Percentiles rank a stretch among this genome's conserved stretches.
These are phyloP conservation scores for Fraxinus excelsior DNA, from an alignment of 257 asterid genomes.

Conservation along the genomic window DNA sequence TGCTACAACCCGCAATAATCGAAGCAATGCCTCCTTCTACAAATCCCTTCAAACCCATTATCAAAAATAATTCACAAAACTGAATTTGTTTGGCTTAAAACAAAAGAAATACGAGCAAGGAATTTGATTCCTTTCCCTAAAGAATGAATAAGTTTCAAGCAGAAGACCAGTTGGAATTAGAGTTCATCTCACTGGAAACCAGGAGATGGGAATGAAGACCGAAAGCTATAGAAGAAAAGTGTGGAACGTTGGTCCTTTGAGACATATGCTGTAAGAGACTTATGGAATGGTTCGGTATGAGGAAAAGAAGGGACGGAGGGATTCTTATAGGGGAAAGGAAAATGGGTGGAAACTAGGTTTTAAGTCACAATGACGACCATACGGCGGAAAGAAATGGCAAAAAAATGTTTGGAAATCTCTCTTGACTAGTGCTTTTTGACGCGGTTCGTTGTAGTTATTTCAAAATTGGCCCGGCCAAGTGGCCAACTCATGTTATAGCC, in stretches of 20 bases:
- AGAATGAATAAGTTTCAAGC: not conserved
- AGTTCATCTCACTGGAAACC: conserved; percentile 93
- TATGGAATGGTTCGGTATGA: not conserved
- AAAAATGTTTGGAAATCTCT: too few species aligned
- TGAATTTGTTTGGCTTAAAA: not conserved
- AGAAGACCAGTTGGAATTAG: conserved; percentile 59
- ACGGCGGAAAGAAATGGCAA: too few species aligned
- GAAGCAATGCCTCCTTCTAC: conserved; percentile 94
- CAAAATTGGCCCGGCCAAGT: not conserved
- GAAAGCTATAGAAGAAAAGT: conserved; percentile 74
- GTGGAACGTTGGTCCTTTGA: conserved; percentile 82
- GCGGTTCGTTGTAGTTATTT: not conserved
- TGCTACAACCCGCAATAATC: conserved; percentile 79
- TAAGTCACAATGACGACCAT: not conserved
- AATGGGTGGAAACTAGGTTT: conserved; percentile 27
- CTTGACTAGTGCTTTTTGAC: not conserved
- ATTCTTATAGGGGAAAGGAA: conserved; percentile 35
- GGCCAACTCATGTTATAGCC: conserved; percentile 6
- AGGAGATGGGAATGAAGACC: conserved; percentile 88
- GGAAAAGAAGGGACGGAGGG: not conserved
- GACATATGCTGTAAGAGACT: conserved; percentile 56
- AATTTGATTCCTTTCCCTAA: conserved; percentile 8
- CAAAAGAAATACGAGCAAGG: not conserved
- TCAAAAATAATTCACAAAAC: not conserved
- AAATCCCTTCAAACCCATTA: conserved; percentile 84